phyloP scores from a whole-genome alignment of 192 early-diverging fungal genomes.

The Ambispora gerdemannii region DNA sequence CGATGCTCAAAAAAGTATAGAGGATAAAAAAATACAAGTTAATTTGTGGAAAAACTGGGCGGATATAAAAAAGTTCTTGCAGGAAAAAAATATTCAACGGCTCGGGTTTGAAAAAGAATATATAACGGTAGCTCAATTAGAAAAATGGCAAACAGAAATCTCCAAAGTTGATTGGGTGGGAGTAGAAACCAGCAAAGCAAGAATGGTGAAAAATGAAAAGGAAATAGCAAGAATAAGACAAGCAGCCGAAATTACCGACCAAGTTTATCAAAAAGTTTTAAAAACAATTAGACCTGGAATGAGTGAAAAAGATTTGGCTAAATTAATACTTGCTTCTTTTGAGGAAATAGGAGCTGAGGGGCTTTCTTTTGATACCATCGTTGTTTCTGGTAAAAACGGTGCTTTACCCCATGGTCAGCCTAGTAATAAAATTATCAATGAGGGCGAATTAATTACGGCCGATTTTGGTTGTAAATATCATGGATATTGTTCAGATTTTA shows the following conservation, averaged over 20 bases:
- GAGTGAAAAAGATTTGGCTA: not conserved
- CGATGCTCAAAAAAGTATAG: not conserved
- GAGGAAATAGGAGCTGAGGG: slow-evolving; percentile 1
- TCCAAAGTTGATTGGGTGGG: not conserved
- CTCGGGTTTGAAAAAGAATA: slow-evolving; percentile 8
- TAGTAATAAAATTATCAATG: not conserved
- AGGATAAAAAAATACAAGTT: not conserved
- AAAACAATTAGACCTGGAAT: not conserved
- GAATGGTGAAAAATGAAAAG: slow-evolving; percentile 3
- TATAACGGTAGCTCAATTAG: slow-evolving; percentile 4
- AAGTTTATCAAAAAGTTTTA: slow-evolving; percentile 6
- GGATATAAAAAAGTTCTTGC: slow-evolving; percentile 9
- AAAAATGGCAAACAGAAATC: slow-evolving; percentile 10
- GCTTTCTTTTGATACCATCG: slow-evolving; percentile 5
- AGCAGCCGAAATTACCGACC: slow-evolving; percentile 3
- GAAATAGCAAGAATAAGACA: not conserved
- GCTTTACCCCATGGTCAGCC: not conserved
- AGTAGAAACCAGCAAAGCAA: slow-evolving; percentile 1
- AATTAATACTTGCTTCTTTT: not conserved
- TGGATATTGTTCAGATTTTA: slow-evolving; percentile 12
- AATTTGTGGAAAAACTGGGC: slow-evolving; percentile 5
- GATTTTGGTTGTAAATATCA: slow-evolving; percentile 12
- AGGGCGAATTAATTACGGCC: slow-evolving; percentile 1
- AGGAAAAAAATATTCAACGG: not conserved
- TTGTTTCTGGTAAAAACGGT: not conserved